These are phyloP conservation scores for Pyrenochaeta sp. DNA, from an alignment of 2,329 filamentous ascomycete species.

Conservation along the genomic window DNA sequence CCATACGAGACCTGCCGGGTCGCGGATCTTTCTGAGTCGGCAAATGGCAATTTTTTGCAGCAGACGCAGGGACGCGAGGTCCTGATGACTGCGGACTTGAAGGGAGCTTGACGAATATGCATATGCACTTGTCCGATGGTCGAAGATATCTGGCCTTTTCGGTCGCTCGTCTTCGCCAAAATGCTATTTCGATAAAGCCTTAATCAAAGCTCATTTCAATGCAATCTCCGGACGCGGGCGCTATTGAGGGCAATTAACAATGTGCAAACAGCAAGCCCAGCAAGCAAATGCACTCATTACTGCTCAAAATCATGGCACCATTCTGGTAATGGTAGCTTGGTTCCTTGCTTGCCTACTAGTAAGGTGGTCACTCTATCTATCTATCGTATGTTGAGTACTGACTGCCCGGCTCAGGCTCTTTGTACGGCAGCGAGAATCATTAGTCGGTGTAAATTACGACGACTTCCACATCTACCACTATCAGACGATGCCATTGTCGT, in stretches of 20 bases:
- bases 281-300: conserved; percentile 30
- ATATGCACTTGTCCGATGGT: conserved; percentile 18
- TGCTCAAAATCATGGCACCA: conserved; percentile 33
- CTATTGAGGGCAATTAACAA: conserved; percentile 11
- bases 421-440: conserved; percentile 26
- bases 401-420: conserved; percentile 22
- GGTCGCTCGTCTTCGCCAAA: conserved; percentile 6
- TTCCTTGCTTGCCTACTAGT: conserved; percentile 36
- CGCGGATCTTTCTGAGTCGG: conserved; percentile 9
- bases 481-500: conserved; percentile 33
- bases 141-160: conserved; percentile 18
- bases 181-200: conserved; percentile 24
- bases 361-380: neutral
- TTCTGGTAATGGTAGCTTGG: conserved; percentile 38
- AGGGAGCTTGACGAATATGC: conserved; percentile 20
- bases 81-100: conserved; percentile 21
- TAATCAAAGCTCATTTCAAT: conserved; percentile 25
- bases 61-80: conserved; percentile 15
- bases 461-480: conserved; percentile 15
- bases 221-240: conserved; percentile 26
- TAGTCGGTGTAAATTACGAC: conserved; percentile 22
- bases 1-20: conserved; percentile 16
- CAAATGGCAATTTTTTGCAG: conserved; percentile 24
- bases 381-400: conserved; percentile 2
- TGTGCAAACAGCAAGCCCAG: conserved; percentile 18